These are phyloP conservation scores for Fusarium musae DNA, from an alignment of 2,329 filamentous ascomycete genomes.

Conservation along the genomic window DNA sequence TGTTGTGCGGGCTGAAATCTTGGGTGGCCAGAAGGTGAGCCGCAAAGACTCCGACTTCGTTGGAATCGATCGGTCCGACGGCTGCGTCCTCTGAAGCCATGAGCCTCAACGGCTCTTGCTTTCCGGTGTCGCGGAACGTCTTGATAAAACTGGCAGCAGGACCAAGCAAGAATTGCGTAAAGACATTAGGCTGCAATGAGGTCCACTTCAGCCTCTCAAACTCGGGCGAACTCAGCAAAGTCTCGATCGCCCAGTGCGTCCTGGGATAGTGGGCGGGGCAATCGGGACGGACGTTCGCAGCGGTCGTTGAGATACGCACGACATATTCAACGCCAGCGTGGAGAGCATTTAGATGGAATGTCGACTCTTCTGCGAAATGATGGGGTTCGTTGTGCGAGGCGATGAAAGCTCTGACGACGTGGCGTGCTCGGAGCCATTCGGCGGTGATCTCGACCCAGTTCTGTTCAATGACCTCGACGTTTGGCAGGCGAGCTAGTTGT, in stretches of 20 bases:
- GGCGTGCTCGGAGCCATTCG: not conserved
- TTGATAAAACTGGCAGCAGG: not conserved
- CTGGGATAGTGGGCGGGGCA: not conserved
- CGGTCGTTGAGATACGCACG: not conserved
- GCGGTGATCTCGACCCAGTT: not conserved
- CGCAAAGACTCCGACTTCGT: not conserved
- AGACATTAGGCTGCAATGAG: not conserved
- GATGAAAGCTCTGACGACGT: not conserved
- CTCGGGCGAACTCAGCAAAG: not conserved
- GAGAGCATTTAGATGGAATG: not conserved
- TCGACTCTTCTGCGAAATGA: not conserved
- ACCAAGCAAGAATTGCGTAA: fast-evolving
- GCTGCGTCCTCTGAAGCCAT: not conserved
- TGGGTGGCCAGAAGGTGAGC: fast-evolving
- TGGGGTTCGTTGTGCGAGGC: not conserved
- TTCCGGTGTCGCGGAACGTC: not conserved
- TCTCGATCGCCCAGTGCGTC: not conserved
- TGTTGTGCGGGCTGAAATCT: fast-evolving
- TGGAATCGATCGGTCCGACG: not conserved
- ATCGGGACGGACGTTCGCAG: not conserved
- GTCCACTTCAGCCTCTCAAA: not conserved
- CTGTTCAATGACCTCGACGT: not conserved
- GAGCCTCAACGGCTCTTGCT: not conserved
- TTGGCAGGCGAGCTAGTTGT: not conserved
- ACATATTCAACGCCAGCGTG: fast-evolving